phyloP scores from a whole-genome alignment of 164 flowering plant species.

The Chimonanthus praecox region DNA sequence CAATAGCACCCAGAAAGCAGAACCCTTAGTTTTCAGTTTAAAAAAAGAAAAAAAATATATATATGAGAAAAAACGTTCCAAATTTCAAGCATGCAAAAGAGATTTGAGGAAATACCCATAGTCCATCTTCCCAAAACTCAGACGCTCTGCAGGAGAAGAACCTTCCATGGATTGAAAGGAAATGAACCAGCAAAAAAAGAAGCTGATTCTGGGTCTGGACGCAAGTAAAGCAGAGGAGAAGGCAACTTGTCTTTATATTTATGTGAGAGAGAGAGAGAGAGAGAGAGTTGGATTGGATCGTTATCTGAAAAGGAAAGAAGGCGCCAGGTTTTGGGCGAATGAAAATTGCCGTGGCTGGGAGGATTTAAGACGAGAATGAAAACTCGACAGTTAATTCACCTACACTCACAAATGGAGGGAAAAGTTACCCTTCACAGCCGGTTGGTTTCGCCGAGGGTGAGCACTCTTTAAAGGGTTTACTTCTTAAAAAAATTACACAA shows the following conservation, averaged over 20 bases:
- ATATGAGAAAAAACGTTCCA: background rate
- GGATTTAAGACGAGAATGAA: too few species aligned
- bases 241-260: background rate
- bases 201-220: background rate
- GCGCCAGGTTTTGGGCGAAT: background rate
- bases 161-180: conserved; percentile 41
- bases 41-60: too few species aligned
- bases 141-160: conserved; percentile 36
- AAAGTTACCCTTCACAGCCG: too few species aligned
- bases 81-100: background rate
- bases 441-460: too few species aligned
- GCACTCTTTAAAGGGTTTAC: too few species aligned
- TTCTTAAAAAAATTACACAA: too few species aligned
- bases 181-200: background rate
- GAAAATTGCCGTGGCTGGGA: too few species aligned
- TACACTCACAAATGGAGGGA: too few species aligned
- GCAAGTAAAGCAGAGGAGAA: background rate
- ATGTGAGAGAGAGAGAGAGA: background rate
- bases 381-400: too few species aligned
- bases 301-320: background rate
- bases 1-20: background rate
- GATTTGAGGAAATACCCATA: conserved; percentile 40
- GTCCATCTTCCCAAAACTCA: conserved; percentile 81
- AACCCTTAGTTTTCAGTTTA: background rate
- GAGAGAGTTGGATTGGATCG: background rate